Evolutionary conservation across 306 rosid genomes (phyloP), one percentile per base, ranked within the genome.

Genomic region (Myrica gale): DNA sequence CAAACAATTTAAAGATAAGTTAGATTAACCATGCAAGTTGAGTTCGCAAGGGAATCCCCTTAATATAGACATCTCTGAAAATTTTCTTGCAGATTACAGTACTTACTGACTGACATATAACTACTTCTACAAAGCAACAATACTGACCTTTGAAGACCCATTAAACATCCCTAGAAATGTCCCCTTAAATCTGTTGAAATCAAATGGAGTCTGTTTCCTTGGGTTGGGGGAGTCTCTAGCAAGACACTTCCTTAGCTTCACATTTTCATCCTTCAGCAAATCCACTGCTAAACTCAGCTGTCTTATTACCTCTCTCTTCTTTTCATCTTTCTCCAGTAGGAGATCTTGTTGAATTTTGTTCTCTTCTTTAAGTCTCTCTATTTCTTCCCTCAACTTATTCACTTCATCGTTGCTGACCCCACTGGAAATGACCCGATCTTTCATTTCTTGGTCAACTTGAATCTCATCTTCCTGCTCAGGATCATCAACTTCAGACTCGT

Each of bases 401-500:
- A 78, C 80, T 68, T 85, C 89, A 44, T 80, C 83, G 41, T 63
- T 78, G 43, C 16, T 45, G 19, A 46, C 76, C 51, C n/a, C 63
- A 39, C 51, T 42, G 4, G 32, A 55, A 69, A 62, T 75, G 45
- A 66, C 72, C 74, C 76, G 81, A 12, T 73, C 83, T 60, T 71
- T 71, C 9, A 54, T 56, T 72, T 42, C 62, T 39, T 68, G 57
- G 44, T 71, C 73, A 50, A 77, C 82, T 16, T 74, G 67, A 76
- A 70, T 53, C 41, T 77, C 82, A 66, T 78, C 87, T 74, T 77
- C 93, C 6, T 15, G 75, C 55, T 91, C 91, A 1, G 98, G 93
- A 78, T 93, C 93, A 81, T 93, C 97, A 75, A 91, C 88, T 83
- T 93, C 97, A 26, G 96, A 93, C 63, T 89, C 91, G 5, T 80